phyloP scores from a whole-genome alignment of 768 basidiomycete species.

The Lactarius pseudohatsudake region DNA sequence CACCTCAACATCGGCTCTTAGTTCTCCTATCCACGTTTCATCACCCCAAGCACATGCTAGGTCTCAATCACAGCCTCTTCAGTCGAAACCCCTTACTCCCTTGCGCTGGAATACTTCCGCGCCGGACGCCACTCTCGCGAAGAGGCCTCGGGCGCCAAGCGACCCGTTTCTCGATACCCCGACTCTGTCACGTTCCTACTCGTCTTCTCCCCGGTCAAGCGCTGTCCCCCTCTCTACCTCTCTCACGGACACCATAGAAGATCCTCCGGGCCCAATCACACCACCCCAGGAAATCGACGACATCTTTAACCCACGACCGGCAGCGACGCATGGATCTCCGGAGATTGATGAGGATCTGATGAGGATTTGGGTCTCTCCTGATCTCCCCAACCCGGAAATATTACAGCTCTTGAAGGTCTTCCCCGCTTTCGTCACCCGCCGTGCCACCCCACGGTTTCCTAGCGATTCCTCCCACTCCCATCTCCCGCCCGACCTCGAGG shows the following conservation, averaged over 20 bases:
- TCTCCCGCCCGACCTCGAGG: constrained; percentile 62
- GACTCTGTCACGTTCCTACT: constrained; percentile 52
- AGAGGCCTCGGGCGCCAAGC: constrained; percentile 71
- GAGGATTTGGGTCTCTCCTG: constrained; percentile 80
- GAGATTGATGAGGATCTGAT: constrained; percentile 51
- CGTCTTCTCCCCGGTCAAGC: constrained; percentile 50
- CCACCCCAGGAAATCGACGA: constrained; percentile 39
- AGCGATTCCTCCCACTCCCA: constrained; percentile 31
- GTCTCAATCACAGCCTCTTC: constrained; percentile 55
- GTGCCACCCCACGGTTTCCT: constrained; percentile 72
- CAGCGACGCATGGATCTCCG: constrained; percentile 36
- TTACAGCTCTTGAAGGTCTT: constrained; percentile 68
- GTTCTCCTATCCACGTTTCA: constrained; percentile 39
- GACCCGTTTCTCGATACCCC: constrained; percentile 81
- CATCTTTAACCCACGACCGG: constrained; percentile 30
- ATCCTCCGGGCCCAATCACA: constrained; percentile 42
- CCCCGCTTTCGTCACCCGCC: constrained; percentile 71
- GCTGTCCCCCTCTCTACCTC: constrained; percentile 35
- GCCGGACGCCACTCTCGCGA: constrained; percentile 48
- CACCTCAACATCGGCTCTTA: constrained; percentile 31
- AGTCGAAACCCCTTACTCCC: constrained; percentile 35
- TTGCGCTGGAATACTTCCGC: constrained; percentile 38
- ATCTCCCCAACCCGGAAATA: constrained; percentile 75
- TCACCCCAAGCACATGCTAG: constrained; percentile 50
- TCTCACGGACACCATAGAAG: constrained; percentile 40